A percentile compares a stretch with the other conserved stretches of the same genome.
These are phyloP conservation scores for Kurtzmaniella natalensis DNA, from an alignment of 1,139 yeast genomes.

Conservation along the genomic window DNA sequence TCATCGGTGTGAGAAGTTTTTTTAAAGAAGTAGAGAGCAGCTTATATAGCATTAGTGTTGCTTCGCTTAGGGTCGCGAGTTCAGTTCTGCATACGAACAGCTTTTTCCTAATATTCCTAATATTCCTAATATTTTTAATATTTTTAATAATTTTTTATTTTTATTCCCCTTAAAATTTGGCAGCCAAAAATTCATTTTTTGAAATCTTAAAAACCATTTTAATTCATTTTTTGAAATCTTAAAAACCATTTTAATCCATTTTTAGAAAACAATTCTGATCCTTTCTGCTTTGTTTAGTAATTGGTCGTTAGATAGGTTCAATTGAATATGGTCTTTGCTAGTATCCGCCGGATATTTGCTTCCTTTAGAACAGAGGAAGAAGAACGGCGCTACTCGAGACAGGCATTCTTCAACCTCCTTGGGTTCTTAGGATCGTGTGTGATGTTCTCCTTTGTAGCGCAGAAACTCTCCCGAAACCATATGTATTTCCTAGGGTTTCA, in stretches of 20 bases:
- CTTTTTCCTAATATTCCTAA: constrained; percentile 1
- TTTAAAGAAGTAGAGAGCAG: constrained; percentile 6
- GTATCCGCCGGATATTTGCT: constrained; percentile 71
- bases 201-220: too few relatives aligned
- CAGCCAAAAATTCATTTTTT: too few relatives aligned
- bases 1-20: constrained; percentile 50
- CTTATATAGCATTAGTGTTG: background rate
- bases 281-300: too few relatives aligned
- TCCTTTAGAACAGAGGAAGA: constrained; percentile 85
- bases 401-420: constrained; percentile 75
- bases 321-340: constrained; percentile 64
- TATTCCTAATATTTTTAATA: too few relatives aligned
- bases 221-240: too few relatives aligned
- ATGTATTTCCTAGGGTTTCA: background rate
- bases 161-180: too few relatives aligned
- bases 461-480: constrained; percentile 44
- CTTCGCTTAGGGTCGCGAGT: background rate
- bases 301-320: too few relatives aligned
- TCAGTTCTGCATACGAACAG: constrained; percentile 1
- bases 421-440: constrained; percentile 83
- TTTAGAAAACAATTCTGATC: too few relatives aligned
- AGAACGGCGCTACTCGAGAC: constrained; percentile 69
- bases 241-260: too few relatives aligned
- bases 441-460: constrained; percentile 75
- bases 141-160: too few relatives aligned